Evolutionary conservation across 106 monocot genomes (phyloP), one percentile per base, ranked within the genome.

Genomic region (Phalaenopsis aphrodite): DNA sequence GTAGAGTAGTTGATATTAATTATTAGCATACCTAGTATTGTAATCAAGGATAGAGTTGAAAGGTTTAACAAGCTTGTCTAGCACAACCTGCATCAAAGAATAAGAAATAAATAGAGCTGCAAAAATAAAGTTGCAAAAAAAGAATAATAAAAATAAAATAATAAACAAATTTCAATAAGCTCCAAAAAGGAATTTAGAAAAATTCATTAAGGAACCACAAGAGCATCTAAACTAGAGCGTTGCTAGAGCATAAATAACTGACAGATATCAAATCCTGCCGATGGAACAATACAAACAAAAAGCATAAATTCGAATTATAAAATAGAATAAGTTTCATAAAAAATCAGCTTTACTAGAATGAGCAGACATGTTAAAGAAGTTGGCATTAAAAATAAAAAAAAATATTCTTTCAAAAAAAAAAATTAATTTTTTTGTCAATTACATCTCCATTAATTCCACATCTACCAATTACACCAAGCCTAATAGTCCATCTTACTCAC

Each of bases 51-150:
- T 94, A 79, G 82, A 23, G 75, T 99, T 99, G 75, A 74, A 81
- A 78, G 98, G 98, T 73, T 91, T 94, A 71, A 99, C 98, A 42
- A 99, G 85, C 84, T 93, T 93, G 85, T 99, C 98, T 21, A 99
- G 82, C 56, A 99, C 85, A 55, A 94, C 92, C 98, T 99, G 78
- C 14, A 87, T 41, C 72, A 72, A 72, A 42, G 4, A 14, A 72
- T 42, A 72, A 41, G 5, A 42, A 72, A 41, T 72, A 72, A 39
- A 72, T 18, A 72, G 39, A 41, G 18, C 36, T 41, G 39, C 72
- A 41, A 42, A 30, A 38, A 72, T 72, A 72, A 72, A 72, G 37
- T 42, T 41, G 72, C 72, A 72, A 72, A 72, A 72, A 7, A 41
- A 41, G 41, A 72, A 3, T 41, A 16, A 3, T 7, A 66, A 66